phyloP scores from a whole-genome alignment of 495 filamentous ascomycete genomes.

The Talaromyces proteolyticus region DNA sequence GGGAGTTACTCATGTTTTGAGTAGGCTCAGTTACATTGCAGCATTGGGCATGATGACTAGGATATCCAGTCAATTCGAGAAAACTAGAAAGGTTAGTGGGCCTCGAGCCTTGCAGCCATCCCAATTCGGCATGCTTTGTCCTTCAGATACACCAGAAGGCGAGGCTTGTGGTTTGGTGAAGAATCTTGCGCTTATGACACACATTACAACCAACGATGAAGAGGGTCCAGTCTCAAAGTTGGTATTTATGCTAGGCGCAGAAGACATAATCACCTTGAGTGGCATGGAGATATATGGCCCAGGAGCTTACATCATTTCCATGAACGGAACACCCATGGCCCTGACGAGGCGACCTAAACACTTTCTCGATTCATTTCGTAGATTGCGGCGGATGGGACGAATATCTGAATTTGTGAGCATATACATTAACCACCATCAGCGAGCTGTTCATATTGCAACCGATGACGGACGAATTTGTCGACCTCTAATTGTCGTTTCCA shows the following conservation, averaged over 20 bases:
- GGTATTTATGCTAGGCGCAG: slow-evolving; percentile 70
- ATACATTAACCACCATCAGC: slow-evolving; percentile 87
- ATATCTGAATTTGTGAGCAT: slow-evolving; percentile 94
- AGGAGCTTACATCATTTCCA: slow-evolving; percentile 84
- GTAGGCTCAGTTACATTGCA: slow-evolving; percentile 90
- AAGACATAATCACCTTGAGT: slow-evolving; percentile 65
- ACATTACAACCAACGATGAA: slow-evolving; percentile 93
- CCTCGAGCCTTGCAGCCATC: slow-evolving; percentile 94
- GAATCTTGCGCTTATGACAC: slow-evolving; percentile 97
- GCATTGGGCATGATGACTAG: slow-evolving; percentile 99
- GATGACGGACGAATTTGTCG: slow-evolving; percentile 95
- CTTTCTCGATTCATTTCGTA: slow-evolving; percentile 78
- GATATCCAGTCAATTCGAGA: slow-evolving; percentile 97
- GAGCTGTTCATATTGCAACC: slow-evolving; percentile 89
- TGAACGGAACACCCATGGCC: slow-evolving; percentile 90
- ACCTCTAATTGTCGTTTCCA: slow-evolving; percentile 89
- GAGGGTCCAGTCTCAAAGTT: slow-evolving; percentile 80
- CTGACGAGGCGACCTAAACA: slow-evolving; percentile 74
- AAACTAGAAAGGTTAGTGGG: slow-evolving; percentile 91
- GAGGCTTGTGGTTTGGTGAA: slow-evolving; percentile 98
- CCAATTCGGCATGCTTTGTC: slow-evolving; percentile 95
- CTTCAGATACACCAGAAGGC: slow-evolving; percentile 95
- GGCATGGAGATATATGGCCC: slow-evolving; percentile 78
- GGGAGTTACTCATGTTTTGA: slow-evolving; percentile 93
- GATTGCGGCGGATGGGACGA: slow-evolving; percentile 76